These are phyloP conservation scores for Euptelea pleiosperma DNA, from an alignment of 164 flowering plant genomes.

Conservation along the genomic window DNA sequence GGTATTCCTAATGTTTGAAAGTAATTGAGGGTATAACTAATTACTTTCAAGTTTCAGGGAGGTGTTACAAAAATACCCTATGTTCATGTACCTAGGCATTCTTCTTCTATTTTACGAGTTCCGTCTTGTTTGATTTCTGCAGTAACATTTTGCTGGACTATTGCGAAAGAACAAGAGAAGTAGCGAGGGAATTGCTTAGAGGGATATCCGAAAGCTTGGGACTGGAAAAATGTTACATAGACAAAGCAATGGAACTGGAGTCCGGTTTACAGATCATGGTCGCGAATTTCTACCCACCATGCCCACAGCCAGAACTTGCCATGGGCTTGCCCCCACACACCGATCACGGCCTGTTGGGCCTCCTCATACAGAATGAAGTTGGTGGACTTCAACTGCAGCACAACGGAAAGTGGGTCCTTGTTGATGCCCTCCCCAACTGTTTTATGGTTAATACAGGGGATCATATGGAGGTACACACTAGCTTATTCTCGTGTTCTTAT, in stretches of 20 bases:
- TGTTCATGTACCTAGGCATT: too few species aligned
- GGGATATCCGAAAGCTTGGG: constrained; percentile 61
- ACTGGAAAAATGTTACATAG: constrained; percentile 33
- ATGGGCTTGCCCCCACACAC: constrained; percentile 68
- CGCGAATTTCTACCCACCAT: constrained; percentile 56
- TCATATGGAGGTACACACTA: constrained; percentile 45
- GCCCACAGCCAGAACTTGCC: constrained; percentile 64
- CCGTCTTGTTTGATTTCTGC: constrained; percentile 10
- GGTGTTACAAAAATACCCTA: too few species aligned
- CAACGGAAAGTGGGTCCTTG: constrained; percentile 58
- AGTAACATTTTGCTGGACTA: constrained; percentile 45
- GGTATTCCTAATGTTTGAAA: too few species aligned
- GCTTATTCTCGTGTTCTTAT: too few species aligned
- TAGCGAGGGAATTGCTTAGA: constrained; percentile 27
- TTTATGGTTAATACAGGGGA: constrained; percentile 59
- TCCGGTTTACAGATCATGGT: constrained; percentile 32
- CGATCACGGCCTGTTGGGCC: constrained; percentile 60
- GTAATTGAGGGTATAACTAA: too few species aligned
- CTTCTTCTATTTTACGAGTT: too few species aligned
- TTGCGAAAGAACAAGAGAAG: constrained; percentile 24
- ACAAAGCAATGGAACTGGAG: constrained; percentile 29
- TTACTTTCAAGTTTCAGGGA: too few species aligned
- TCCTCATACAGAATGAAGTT: constrained; percentile 47
- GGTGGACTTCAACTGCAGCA: constrained; percentile 65
- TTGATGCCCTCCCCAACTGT: constrained; percentile 46